Percentiles rank a stretch among this genome's conserved stretches.
phyloP scores from a whole-genome alignment of 495 filamentous ascomycete genomes.

The Amorphotheca resinae region DNA sequence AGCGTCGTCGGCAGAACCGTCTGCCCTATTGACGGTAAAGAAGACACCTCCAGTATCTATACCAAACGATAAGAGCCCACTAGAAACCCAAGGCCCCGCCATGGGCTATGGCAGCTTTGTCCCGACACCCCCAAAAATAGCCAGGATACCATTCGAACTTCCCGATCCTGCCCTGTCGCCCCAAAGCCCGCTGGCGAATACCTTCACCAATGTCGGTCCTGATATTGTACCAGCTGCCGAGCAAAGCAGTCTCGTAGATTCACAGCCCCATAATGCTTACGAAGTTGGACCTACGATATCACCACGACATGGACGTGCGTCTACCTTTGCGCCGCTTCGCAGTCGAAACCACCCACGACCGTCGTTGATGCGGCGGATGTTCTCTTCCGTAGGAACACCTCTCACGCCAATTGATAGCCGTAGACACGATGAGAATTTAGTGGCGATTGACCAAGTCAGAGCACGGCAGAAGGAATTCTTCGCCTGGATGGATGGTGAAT shows the following conservation, averaged over 20 bases:
- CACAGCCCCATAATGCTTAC: constrained; percentile 26
- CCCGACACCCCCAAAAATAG: constrained; percentile 42
- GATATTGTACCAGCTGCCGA: constrained; percentile 12
- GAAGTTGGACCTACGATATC: constrained; percentile 28
- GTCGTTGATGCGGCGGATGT: constrained; percentile 28
- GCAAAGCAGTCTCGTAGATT: constrained; percentile 10
- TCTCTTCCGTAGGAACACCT: constrained; percentile 25
- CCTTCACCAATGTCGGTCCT: neutral
- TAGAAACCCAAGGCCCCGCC: neutral
- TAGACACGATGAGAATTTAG: constrained; percentile 34
- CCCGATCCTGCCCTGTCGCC: constrained; percentile 58
- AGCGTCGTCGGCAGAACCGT: constrained; percentile 4
- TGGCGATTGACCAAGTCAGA: constrained; percentile 32
- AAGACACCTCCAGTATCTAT: constrained; percentile 22
- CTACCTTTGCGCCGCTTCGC: constrained; percentile 21
- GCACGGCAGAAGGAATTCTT: constrained; percentile 66
- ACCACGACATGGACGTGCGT: constrained; percentile 18
- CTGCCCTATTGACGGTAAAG: neutral
- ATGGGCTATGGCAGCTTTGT: constrained; percentile 65
- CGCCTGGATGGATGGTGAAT: constrained; percentile 59
- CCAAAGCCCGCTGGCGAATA: neutral
- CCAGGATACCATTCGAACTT: constrained; percentile 40
- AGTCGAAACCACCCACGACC: constrained; percentile 21
- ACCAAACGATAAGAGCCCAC: constrained; percentile 13
- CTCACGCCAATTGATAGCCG: constrained; percentile 24